Evolutionary conservation across 768 basidiomycete genomes (phyloP), one percentile per base, ranked within the genome.

Genomic region (Hysterangium stoloniferum): DNA sequence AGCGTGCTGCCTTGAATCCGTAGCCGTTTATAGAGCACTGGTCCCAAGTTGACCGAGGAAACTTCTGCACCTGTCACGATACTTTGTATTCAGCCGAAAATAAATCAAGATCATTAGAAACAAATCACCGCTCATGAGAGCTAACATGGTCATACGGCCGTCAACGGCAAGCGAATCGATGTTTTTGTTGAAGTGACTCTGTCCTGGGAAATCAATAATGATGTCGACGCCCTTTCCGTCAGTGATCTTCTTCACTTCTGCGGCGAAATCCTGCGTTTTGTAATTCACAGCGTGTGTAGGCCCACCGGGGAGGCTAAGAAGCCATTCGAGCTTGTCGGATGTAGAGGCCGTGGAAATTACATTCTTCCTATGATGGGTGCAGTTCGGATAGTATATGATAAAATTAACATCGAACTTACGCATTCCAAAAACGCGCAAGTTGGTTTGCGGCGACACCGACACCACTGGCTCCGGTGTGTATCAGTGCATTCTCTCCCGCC

Each of bases 401-500:
- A 38, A 28, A 40, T 43, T 25, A 29, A 17, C 6, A 27, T 4
- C 7, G 20, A 4, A 74, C 85, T 70, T 60, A 89, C 86, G 86
- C 86, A 52, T 79, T 79, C 54, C 74, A 77, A 38, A 75, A 61
- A 22, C 87, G 79, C 17, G 92, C 89, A 17, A 96, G 68, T 65
- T 97, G 94, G 43, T 86, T 88, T 12, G 89, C 88, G 2, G 92
- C 84, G 13, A 94, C 64, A 1, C 92, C 92, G 4, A 96, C 91
- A 25, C 93, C 91, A 11, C 87, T 90, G 3, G 91, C 91, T n/a
- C 49, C 94, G 17, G 92, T 91, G 61, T 97, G 95, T 11, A 97
- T 74, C 13, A 98, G 75, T 8, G 91, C 87, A 59, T 85, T 68
- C 41, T 90, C 83, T 31, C 80, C 79, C 55, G 73, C 61, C 61